phyloP scores from a whole-genome alignment of 2,329 filamentous ascomycete species.

The Corniculantispora saksenae region DNA sequence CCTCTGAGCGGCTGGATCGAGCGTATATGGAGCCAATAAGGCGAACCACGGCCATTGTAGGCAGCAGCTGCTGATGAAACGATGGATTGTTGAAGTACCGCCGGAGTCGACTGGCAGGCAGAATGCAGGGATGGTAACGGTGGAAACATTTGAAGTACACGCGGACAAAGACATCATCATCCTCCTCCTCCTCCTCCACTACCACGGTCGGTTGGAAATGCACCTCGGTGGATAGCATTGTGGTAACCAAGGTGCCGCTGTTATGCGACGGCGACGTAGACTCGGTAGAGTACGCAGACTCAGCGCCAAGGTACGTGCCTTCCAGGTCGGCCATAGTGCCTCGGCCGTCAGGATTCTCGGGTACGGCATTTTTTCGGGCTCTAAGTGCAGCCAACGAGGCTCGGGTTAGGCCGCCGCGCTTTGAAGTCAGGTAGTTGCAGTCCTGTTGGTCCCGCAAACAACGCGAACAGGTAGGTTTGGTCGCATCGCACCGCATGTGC shows the following conservation, averaged over 20 bases:
- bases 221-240: neutral
- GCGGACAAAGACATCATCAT: neutral
- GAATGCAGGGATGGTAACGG: neutral
- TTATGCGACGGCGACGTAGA: neutral
- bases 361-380: neutral
- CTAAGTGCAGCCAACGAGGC: neutral
- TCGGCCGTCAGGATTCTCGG: no score
- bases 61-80: neutral
- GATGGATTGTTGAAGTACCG: neutral
- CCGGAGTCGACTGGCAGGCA: neutral
- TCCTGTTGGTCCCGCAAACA: neutral
- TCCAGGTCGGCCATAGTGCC: no score
- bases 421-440: neutral
- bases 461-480: neutral
- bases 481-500: constrained; percentile 3
- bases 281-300: neutral
- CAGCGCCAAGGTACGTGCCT: neutral
- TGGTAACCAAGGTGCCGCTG: no score
- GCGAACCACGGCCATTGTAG: neutral
- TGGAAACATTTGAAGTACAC: constrained; percentile 7
- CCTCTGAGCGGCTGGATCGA: neutral
- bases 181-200: neutral
- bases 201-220: no score
- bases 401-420: neutral
- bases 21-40: constrained; percentile 2